phyloP scores from a whole-genome alignment of 1,284 basidiomycete species.

The Chalciporus sp. region DNA sequence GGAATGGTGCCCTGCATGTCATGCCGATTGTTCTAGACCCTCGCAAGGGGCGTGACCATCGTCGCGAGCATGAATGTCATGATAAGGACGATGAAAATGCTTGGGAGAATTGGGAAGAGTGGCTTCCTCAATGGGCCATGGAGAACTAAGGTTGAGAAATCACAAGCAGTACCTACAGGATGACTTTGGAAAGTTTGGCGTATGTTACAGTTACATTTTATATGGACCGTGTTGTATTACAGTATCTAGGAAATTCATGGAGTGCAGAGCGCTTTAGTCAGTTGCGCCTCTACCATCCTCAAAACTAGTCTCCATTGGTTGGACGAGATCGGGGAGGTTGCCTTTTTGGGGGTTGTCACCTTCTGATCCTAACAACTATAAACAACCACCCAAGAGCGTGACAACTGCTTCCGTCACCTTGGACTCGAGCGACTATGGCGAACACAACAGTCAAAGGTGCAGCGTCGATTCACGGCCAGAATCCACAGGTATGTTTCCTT shows the following conservation, averaged over 20 bases:
- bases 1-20: constrained; percentile 68
- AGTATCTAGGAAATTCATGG: too few relatives aligned
- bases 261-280: too few relatives aligned
- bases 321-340: background rate
- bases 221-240: background rate
- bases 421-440: constrained; percentile 58
- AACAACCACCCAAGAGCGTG: constrained; percentile 12
- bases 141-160: constrained; percentile 26
- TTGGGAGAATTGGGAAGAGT: constrained; percentile 68
- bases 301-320: too few relatives aligned
- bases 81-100: constrained; percentile 35
- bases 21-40: constrained; percentile 57
- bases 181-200: background rate
- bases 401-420: background rate
- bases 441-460: constrained; percentile 88
- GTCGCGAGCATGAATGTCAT: constrained; percentile 33
- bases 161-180: background rate
- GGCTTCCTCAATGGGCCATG: constrained; percentile 44
- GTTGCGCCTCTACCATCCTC: too few relatives aligned
- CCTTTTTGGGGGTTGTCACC: background rate
- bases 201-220: background rate
- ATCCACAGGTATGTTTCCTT: constrained; percentile 70
- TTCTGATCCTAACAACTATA: constrained; percentile 24
- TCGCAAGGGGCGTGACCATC: constrained; percentile 28
- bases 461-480: constrained; percentile 88